Base-by-base conservation (phyloP, 345 rosid genomes). In the Eucalyptus cloeziana region DNA sequence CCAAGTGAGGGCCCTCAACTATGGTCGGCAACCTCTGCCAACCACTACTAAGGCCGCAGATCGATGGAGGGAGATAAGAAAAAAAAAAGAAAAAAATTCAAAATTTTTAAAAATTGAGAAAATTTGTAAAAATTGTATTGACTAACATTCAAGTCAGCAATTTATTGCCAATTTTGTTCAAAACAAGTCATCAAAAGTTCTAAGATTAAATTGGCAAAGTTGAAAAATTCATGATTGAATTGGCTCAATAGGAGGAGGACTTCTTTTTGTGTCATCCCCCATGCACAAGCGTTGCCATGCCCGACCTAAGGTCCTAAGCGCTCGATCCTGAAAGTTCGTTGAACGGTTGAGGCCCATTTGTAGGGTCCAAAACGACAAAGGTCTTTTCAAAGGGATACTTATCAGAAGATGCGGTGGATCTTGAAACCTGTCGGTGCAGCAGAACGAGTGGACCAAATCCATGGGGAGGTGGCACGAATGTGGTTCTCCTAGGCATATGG, bases 121-220 rank as follows among this genome's bases (percentile, higher is more conserved):
- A 62, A 5, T 1, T 60, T 27, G 33, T 13, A 62, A 27, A 60
- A 60, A 12, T 12, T 13, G 1, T 27, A 6, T 30, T 21, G 5
- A 52, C 0, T 8, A 0, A 21, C 5, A 0, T 52, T 52, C 5
- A 52, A 1, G 2, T 62, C 4, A 62, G 0, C 7, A 62, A 62
- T 62, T 30, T 62, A 6, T 3, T 6, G 8, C 8, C 33, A 62
- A 62, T 12, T 27, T 60, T 60, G 33, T 2, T 3, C 16, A 13
- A 11, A 60, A 5, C 33, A 62, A 30, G n/a, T 62, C 4, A 62
- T 27, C 15, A 3, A 62, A 62, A 60, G 1, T 2, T 62, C 3
- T 27, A 62, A 5, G 1, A 27, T 0, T 62, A 62, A 60, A 30
- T 6, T 60, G 4, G 3, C 2, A 3, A 12, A 27, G 15, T 62